A percentile compares a stretch with the other conserved stretches of the same genome.
Conservation (phyloP, 805 yeast genomes). For the Candida boleticola region DNA sequence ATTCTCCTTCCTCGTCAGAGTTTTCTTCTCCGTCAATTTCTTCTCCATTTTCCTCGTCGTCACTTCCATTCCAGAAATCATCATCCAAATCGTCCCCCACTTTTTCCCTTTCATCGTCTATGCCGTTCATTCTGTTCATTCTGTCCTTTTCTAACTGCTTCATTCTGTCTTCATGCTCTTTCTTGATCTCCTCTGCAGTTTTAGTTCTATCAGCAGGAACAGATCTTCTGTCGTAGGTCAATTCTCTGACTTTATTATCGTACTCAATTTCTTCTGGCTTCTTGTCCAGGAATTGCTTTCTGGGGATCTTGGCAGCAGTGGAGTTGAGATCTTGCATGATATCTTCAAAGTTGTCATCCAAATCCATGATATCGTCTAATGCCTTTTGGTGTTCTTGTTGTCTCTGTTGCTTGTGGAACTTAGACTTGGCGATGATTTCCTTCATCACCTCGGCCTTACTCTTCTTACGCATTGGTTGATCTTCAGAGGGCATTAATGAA, state of each 20-base stretch:
- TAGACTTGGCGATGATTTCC: conserved; percentile 80
- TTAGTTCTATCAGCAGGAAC: conserved; percentile 81
- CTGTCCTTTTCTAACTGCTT: conserved; percentile 67
- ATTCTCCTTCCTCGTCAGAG: conserved; percentile 23
- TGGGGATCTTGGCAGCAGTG: conserved; percentile 15
- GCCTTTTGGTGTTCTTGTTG: conserved; percentile 61
- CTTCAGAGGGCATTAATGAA: conserved; percentile 19
- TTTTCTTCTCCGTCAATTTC: conserved; percentile 34
- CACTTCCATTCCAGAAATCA: conserved; percentile 58
- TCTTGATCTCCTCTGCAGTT: conserved; percentile 66
- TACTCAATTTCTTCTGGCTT: conserved; percentile 51
- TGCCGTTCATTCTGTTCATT: conserved; percentile 71
- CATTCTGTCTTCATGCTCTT: conserved; percentile 59
- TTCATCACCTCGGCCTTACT: conserved; percentile 84
- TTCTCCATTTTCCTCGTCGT: conserved; percentile 43
- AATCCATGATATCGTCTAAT: conserved; percentile 59
- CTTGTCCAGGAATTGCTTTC: conserved; percentile 23
- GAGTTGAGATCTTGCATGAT: conserved; percentile 53
- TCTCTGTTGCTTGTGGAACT: conserved; percentile 72
- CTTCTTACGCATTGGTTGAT: conserved; percentile 56
- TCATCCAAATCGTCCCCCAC: conserved; percentile 65
- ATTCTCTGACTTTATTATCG: conserved; percentile 63
- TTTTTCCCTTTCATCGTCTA: conserved; percentile 47
- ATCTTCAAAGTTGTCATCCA: conserved; percentile 73
- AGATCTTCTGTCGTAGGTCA: conserved; percentile 69